Evolutionary conservation across 2,329 filamentous ascomycete genomes (phyloP), one percentile per base, ranked within the genome.

Genomic region (Cladobotryum protrusum): DNA sequence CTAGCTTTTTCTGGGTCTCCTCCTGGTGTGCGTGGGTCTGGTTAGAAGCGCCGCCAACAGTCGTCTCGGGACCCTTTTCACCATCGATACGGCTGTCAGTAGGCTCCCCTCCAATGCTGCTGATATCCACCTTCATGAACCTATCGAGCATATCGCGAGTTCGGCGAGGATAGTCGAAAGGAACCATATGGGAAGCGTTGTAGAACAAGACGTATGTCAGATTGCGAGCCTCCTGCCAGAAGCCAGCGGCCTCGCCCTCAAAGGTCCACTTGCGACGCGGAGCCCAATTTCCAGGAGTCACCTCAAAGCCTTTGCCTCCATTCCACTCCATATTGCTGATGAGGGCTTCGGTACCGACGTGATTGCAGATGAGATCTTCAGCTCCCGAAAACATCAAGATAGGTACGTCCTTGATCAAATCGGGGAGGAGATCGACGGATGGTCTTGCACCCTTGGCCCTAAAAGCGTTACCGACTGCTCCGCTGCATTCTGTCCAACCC

Each of bases 131-230:
- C 44, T 83, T 82, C 79, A 97, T 89, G 71, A 99, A 96, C 37
- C 93, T 87, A 68, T 99, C 92, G 14, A 99, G 82, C 93, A 99
- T 99, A 66, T 97, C 93, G 54, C 92, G 82, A 17, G 85, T 87
- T 53, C 90, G 85, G 43, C 89, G 83, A 1, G 92, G 85, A 60
- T 87, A 87, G 68, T 99, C 92, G 63, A 93, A 97, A 1, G 93
- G 95, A 1, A 99, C 93, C 93, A 99, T 99, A 69, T 99, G 93
- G 45, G 88, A 95, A 14, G 89, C 84, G 67, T 99, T 95, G 74
- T 95, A 89, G 71, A 97, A 96, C 37, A 95, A 77, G 32, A 99
- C 85, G 64, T 99, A 99, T 1, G 93, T 96, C 54, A 99, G 72
- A 69, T 99, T 99, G 57, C 95, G 84, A 2, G 93, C 92, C 65